Evolutionary conservation across 106 monocot genomes (phyloP).

Genomic region (Dendrobium officinale): DNA sequence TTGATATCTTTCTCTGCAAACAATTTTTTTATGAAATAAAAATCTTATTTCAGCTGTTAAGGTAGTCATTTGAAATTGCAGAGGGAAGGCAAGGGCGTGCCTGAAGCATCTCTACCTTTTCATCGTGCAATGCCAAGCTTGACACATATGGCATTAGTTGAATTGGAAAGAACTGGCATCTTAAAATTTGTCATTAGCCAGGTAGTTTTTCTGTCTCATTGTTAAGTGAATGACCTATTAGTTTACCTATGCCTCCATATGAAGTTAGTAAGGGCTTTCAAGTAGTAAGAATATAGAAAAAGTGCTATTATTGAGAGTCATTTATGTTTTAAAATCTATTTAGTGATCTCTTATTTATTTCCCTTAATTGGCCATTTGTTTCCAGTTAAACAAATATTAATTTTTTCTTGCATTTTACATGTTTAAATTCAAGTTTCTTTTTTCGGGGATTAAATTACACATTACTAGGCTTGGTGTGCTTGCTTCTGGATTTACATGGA

Average conservation of each 20-base stretch:
- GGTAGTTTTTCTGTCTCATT: conserved; percentile 27
- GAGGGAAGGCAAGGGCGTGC: conserved; percentile 71
- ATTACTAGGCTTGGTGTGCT: not conserved
- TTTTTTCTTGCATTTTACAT: not conserved
- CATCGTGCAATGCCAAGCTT: conserved; percentile 84
- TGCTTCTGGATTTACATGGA: not conserved
- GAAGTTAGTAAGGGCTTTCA: not conserved
- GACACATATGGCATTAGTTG: conserved; percentile 98
- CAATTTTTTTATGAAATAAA: not conserved
- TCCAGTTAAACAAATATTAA: not conserved
- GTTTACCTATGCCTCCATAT: not conserved
- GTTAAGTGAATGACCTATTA: not conserved
- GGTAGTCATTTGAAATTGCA: conserved; percentile 22
- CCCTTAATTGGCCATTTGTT: too few relatives aligned
- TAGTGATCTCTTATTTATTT: not conserved
- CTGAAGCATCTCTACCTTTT: conserved; percentile 92
- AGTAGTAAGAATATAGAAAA: not conserved
- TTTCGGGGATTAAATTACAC: not conserved
- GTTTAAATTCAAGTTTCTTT: not conserved
- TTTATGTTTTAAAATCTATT: not conserved
- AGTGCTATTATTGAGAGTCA: not conserved
- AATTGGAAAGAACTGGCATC: conserved; percentile 83
- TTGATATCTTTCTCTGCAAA: not conserved
- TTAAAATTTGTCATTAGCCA: conserved; percentile 97
- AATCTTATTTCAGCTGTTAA: conserved; percentile 4